Evolutionary conservation across 2,329 filamentous ascomycete species (phyloP), one percentile per base, ranked within the genome.

Genomic region (Fusarium kyushuense): DNA sequence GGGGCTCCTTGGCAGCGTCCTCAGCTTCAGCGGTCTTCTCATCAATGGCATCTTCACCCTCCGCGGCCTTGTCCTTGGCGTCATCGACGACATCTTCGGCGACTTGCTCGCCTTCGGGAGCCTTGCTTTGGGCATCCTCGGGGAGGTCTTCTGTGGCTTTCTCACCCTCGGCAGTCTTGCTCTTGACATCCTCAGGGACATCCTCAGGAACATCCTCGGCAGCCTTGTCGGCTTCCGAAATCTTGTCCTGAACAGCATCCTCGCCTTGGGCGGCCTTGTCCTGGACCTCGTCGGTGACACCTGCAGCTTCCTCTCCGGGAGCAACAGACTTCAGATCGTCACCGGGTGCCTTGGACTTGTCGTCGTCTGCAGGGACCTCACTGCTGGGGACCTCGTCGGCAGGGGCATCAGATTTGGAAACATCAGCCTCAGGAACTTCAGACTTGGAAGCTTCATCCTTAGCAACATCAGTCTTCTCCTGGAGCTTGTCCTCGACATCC

Each of bases 251-350:
- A 14, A 54, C 60, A 13, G 23, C 41, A 1, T 67, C 42, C 13
- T 68, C 55, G 1, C 57, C 54, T 8, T 62, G 47, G 7, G 35
- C 53, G 17, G 54, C 73, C n/a, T 80, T 64, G 23, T 23, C 38
- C 51, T 67, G 35, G 8, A 46, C 45, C n/a, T 68, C 64, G 6
- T 65, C 75, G 32, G 77, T 79, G n/a, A 58, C 30, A 19, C 60
- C 60, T n/a, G 56, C 54, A 5, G 80, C 74, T 3, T 80, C 75
- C 45, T 69, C 64, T 9, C 65, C 69, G 0, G 66, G 69, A 36
- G 64, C 70, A 73, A 86, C 86, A 11, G 81, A 75, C 75, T 89
- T 88, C 78, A 70, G 29, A 25, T 59, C 58, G 11, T 71, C 65
- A 16, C 65, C 66, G 27, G 63, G 29, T 21, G 67, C 35, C 54